Base-by-base conservation (phyloP, 192 early-diverging fungal genomes). In the Glomus cerebriforme region DNA sequence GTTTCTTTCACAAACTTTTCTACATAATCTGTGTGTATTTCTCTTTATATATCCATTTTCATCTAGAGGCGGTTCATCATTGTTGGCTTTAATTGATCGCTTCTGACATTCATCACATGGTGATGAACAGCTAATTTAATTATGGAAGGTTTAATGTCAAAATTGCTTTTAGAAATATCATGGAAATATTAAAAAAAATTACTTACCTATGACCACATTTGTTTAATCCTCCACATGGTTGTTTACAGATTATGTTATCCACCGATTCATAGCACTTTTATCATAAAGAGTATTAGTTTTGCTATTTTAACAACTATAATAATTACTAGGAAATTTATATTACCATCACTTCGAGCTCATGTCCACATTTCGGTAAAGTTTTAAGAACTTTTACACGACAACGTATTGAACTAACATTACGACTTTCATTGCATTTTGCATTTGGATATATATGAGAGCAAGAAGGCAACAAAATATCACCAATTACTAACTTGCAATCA, bases 71-170 rank as follows among this genome's bases (percentile, higher is more conserved):
- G 49, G 49, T 54, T 54, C 49, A 22, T 6, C 49, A 3, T 54
- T 17, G 49, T 54, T 54, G 15, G 49, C 49, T 54, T 54, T 54
- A 54, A 54, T 22, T 17, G 68, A 74, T n/a, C 32, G 63, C 10
- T 24, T 59, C 29, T 79, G 75, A 59, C 90, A 91, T 0, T 83
- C 59, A 17, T 73, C 54, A 79, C 90, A 91, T 10, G 60, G 7
- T 0, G 69, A 66, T 22, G 39, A 15, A 64, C 90, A 91, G 0
- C 13, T 15, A 75, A 19, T 54, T 54, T 22, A 22, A 22, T 54
- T 22, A 54, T 54, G 19, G 19, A 17, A 19, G 19, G 49, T 17
- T 49, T 49, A 49, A 49, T 54, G 19, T 22, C n/a, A n/a, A 54
- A 54, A 54, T 6, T 54, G 3, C 2, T 13, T 47, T 9, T 13